These are phyloP conservation scores for Colletotrichum graminicola DNA, from an alignment of 2,329 filamentous ascomycete species.

Conservation along the genomic window DNA sequence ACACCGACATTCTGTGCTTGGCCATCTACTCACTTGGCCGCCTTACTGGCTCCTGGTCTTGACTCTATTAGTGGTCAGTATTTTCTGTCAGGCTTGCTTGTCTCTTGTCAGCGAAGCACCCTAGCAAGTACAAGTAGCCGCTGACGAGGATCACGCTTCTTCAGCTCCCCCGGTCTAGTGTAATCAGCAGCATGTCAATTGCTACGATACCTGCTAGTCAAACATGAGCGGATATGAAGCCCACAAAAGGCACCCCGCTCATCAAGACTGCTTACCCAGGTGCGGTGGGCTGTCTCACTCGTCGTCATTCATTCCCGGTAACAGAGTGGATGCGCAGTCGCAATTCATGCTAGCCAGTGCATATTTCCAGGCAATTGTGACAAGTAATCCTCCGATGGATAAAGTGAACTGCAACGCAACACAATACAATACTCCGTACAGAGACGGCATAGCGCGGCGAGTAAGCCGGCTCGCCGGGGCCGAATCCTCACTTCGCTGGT, in stretches of 20 bases:
- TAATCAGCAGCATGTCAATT: constrained; percentile 31
- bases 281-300: constrained; percentile 24
- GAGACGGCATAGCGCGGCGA: constrained; percentile 8
- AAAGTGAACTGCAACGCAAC: constrained; percentile 31
- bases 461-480: neutral
- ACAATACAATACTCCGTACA: constrained; percentile 1
- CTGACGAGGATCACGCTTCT: constrained; percentile 22
- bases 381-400: constrained; percentile 36
- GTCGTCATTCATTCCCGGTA: constrained; percentile 9
- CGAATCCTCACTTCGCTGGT: constrained; percentile 12
- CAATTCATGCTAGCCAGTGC: constrained; percentile 17
- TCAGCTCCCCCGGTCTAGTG: constrained; percentile 23
- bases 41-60: constrained; percentile 10
- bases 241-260: constrained; percentile 16
- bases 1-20: constrained; percentile 16
- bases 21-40: constrained; percentile 11
- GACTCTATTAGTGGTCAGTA: constrained; percentile 29
- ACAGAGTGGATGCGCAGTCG: constrained; percentile 27
- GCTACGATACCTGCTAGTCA: constrained; percentile 34
- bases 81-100: constrained; percentile 13
- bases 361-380: constrained; percentile 12
- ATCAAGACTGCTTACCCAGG: constrained; percentile 21
- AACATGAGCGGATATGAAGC: constrained; percentile 29
- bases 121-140: constrained; percentile 12
- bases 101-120: constrained; percentile 33